Base-by-base conservation (phyloP, 805 yeast genomes). In the Nakazawaea pomicola region DNA sequence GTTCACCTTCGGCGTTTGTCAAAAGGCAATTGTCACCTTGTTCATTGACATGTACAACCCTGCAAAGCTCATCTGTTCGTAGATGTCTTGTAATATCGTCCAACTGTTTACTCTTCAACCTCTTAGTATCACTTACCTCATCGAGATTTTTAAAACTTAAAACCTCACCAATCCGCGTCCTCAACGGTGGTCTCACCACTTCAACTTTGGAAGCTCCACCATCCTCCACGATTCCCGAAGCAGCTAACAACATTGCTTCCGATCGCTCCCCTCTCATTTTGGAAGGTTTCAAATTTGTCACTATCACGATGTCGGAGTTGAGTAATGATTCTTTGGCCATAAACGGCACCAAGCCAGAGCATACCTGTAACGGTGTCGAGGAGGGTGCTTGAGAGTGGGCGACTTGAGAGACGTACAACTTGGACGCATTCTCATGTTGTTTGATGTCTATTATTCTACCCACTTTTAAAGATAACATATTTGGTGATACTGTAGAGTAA, bases 191-290 rank as follows among this genome's bases (percentile, higher is more conserved):
- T 3, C 39, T 43, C 0, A 78, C 70, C 5, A 76, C 55, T 34
- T 70, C 78, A 4, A 77, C 78, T 19, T 29, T 42, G 0, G 39
- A n/a, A n/a, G n/a, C n/a, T n/a, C n/a, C 27, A 11, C 45, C 55
- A 24, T 44, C 48, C 18, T 55, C 47, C 4, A 30, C 34, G 6
- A 32, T 36, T 15, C 37, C 47, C 7, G 54, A 50, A 1, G 84
- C 79, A n/a, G 86, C 85, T 16, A 81, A 52, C 1, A 81, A 51
- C 87, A 81, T 81, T 0, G 83, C 85, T 47, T 78, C 76, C 2
- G 84, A 78, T 30, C 52, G 54, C 16, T 73, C 68, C 1, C 87
- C 87, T 46, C 86, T 61, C 73, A 81, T 72, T 52, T 78, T 78
- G 9, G 78, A 67, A 3, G 79, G 72, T 49, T 79, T 80, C 55